Base-by-base conservation (phyloP, 2,329 filamentous ascomycete genomes). In the Penicillium sp. region DNA sequence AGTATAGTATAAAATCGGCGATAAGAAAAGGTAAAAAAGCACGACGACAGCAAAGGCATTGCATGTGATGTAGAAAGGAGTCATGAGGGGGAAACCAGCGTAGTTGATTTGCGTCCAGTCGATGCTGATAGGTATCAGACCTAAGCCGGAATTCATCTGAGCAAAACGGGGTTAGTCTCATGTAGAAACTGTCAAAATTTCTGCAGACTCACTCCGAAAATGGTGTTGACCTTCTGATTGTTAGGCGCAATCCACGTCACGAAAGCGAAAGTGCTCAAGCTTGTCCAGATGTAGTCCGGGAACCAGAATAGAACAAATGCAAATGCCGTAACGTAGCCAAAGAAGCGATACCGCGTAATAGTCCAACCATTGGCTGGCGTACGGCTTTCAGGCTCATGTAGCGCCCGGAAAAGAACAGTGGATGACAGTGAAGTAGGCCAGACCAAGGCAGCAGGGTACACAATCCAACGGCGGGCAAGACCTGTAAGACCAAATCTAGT, bases 1-100 rank as follows among this genome's bases (percentile, higher is more conserved):
- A n/a, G 75, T 79, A 64, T 83, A 86, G 68, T 86, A 83, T 33
- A 86, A 73, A 31, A 82, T 82, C 0, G 78, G 78, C 0, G 74
- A 76, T 10, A 72, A 69, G 59, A 81, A 66, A 57, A 84, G 69
- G 66, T 81, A 80, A 69, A 86, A 86, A 57, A 85, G 60, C 29
- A 85, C 60, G 48, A 85, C 76, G 33, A 83, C 70, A 21, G 83
- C 67, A 23, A 82, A 82, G 60, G 86, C 86, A 64, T 78, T 78
- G 57, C 85, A 83, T 57, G 83, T 83, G 35, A 66, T 66, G 66
- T 84, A 82, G 54, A 68, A 71, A 1, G 73, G 73, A 7, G 65
- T 67, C 29, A 66, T 66, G 2, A 74, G 59, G 8, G 71, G 71
- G 29, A 31, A 56, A 4, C 66, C 66, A 9, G 67, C 68, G n/a